Evolutionary conservation across 495 filamentous ascomycete species (phyloP), one percentile per base, ranked within the genome.

Genomic region (Lichenothelia convexa): DNA sequence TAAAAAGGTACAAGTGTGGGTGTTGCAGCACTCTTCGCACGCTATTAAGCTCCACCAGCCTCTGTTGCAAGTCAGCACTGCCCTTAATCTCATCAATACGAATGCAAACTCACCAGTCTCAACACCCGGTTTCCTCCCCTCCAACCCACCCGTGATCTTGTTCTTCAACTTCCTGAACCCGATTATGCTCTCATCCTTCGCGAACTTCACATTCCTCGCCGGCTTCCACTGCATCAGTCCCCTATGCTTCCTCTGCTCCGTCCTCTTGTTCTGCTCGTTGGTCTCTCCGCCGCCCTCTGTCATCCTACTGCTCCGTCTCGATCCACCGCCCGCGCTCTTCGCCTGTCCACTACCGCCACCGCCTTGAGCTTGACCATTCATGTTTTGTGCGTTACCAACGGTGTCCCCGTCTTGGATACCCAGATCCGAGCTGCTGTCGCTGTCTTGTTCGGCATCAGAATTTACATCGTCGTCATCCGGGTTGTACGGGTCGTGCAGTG

Each of bases 191-290:
- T 81, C 70, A 46, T 80, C 65, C 59, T 78, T 80, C 24, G 74
- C 76, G 40, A 81, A 81, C 52, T 69, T 68, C 38, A 65, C 57
- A 45, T 77, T 74, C 45, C 78, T 55, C 59, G 76, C 67, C 18
- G 78, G 75, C 50, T 69, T 76, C 76, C 78, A 83, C 51, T 80
- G 77, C 75, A 80, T 80, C 45, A 79, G 39, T 7, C 76, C 78
- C 22, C 76, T 59, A 42, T 80, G 75, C 56, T 78, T 75, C 11
- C 78, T 57, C 45, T 78, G 70, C 44, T 79, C 53, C 18, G 71
- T 64, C 35, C 59, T 59, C 53, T 63, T 65, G 48, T 76, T 77
- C 41, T 64, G 57, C 44, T 63, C 63, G 48, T 73, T 54, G 17
- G n/a, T n/a, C n/a, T n/a, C n/a, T n/a, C n/a, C n/a, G n/a, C n/a